phyloP scores from a whole-genome alignment of 1,284 basidiomycete species.

The Stygiomarasmius scandens region DNA sequence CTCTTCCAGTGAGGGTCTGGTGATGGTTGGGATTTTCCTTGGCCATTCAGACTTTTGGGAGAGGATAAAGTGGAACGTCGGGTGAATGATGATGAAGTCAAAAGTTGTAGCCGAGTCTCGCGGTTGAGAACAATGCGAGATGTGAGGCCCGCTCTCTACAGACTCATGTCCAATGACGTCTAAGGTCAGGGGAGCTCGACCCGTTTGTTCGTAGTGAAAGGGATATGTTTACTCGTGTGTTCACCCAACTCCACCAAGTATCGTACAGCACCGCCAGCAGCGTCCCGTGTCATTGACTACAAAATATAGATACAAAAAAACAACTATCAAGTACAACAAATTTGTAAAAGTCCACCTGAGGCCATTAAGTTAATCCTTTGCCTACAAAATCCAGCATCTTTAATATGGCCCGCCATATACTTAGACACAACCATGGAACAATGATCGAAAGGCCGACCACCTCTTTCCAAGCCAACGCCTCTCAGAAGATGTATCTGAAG shows the following conservation, averaged over 20 bases:
- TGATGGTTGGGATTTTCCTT: conserved; percentile 10
- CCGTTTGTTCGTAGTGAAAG: not conserved
- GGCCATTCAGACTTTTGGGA: conserved; percentile 6
- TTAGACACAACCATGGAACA: not conserved
- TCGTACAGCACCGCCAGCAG: not conserved
- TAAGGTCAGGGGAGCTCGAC: not conserved
- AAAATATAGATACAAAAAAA: not conserved
- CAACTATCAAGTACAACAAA: not conserved
- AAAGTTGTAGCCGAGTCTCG: not conserved
- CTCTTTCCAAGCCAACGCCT: not conserved
- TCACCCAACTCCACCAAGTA: not conserved
- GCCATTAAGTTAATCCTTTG: not conserved
- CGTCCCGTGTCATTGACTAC: not conserved
- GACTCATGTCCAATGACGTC: not conserved
- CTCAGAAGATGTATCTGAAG: not conserved
- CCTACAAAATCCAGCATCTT: too few species aligned
- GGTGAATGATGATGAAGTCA: not conserved
- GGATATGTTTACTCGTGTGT: not conserved
- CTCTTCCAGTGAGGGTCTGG: conserved; percentile 38
- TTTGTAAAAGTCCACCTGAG: not conserved
- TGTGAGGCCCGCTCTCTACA: not conserved
- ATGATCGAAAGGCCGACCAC: not conserved
- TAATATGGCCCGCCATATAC: not conserved
- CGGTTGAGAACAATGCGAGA: not conserved
- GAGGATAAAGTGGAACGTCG: not conserved